Base-by-base conservation (phyloP, 768 basidiomycete genomes). In the Mrakia frigida region DNA sequence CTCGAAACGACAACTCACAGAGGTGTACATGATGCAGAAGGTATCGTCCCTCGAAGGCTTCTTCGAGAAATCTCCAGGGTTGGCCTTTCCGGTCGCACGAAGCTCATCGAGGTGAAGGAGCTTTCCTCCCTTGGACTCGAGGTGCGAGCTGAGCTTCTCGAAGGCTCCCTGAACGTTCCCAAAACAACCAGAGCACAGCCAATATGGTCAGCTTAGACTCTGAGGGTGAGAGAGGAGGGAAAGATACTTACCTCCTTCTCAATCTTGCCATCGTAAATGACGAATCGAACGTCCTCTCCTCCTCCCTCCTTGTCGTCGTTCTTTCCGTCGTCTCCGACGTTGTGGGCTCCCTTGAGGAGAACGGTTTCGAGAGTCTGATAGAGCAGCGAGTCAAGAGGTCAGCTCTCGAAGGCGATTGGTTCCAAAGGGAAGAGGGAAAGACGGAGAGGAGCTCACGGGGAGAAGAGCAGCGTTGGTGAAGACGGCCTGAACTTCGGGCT, bases 391-490 rank as follows among this genome's bases (percentile, higher is more conserved):
- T 9, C 1, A 18, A 46, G 16, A 23, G 41, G 23, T n/a, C n/a
- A 43, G 35, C 23, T 28, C 2, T 3, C 10, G 6, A 46, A 23
- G 33, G 25, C 46, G 46, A 50, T 50, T 18, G 16, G 16, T 2
- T 21, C 10, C 13, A 6, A 11, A 43, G 23, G 39, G 10, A 23
- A 23, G n/a, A n/a, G n/a, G 67, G 16, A 69, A 23, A 25, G 43
- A 11, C n/a, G 2, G 23, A 3, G 6, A 35, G 11, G 67, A 39
- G 39, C 39, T 69, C 67, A 39, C 67, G 7, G 43, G 46, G 25
- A 69, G 67, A 28, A 99, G 89, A 41, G 93, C 91, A 46, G 92
- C 90, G 81, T 99, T 96, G 80, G 94, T 96, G 85, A 92, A 97
- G 81, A 98, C 86, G 77, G 89, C 91, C 41, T 89, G 86, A 79